phyloP scores from a whole-genome alignment of 2,329 filamentous ascomycete genomes.

The Dactylellina cionopaga region DNA sequence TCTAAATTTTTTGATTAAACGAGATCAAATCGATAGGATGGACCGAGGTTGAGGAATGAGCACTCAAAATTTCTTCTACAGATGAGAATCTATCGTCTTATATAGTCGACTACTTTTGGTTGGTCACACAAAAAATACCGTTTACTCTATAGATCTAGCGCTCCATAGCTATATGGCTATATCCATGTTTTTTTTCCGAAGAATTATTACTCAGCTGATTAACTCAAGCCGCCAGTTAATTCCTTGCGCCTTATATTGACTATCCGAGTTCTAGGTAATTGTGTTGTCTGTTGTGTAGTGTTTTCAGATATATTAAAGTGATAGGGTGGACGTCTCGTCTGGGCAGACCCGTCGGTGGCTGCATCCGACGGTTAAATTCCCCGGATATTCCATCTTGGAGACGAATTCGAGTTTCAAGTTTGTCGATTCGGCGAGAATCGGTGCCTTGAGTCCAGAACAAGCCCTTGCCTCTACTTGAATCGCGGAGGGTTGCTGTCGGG shows the following conservation, averaged over 20 bases:
- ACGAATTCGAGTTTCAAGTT: constrained; percentile 31
- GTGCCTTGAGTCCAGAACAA: not conserved
- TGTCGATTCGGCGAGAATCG: not conserved
- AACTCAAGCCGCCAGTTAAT: too few relatives aligned
- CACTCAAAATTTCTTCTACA: not conserved
- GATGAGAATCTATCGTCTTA: too few relatives aligned
- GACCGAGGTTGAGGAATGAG: too few relatives aligned
- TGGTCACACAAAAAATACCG: too few relatives aligned
- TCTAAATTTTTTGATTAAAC: too few relatives aligned
- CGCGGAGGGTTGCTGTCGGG: too few relatives aligned
- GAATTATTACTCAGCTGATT: too few relatives aligned
- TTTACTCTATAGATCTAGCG: too few relatives aligned
- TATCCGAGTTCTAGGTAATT: too few relatives aligned
- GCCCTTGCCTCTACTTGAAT: not conserved
- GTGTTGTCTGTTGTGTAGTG: not conserved
- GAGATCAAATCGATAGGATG: too few relatives aligned
- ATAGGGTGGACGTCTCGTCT: not conserved
- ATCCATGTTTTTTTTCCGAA: not conserved
- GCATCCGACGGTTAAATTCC: constrained; percentile 51
- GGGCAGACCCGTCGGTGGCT: constrained; percentile 39
- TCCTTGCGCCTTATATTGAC: too few relatives aligned
- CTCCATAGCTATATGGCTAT: not conserved
- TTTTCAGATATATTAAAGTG: not conserved
- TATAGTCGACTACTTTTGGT: too few relatives aligned
- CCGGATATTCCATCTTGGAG: constrained; percentile 47